phyloP scores from a whole-genome alignment of 225 moss, liverwort and hornwort species.

The Neckera pumila region DNA sequence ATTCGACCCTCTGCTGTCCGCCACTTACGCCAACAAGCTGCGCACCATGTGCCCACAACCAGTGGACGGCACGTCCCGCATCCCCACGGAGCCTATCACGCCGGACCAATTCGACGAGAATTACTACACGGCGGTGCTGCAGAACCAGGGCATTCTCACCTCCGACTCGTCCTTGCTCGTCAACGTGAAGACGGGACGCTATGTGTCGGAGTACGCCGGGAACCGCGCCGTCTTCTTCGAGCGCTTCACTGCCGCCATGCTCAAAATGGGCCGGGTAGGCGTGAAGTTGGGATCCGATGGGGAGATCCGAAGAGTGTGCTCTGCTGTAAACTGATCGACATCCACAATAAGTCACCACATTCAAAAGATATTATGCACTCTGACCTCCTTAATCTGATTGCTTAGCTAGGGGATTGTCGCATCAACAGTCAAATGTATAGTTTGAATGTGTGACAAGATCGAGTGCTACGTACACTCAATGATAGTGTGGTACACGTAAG shows the following conservation, averaged over 20 bases:
- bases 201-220: conserved; percentile 28
- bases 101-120: conserved; percentile 40
- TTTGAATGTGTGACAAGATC: not conserved
- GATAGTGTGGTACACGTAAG: not conserved
- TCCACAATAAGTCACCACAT: not conserved
- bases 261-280: conserved; percentile 42
- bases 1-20: conserved; percentile 29
- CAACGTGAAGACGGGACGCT: conserved; percentile 22
- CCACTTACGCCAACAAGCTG: conserved; percentile 12
- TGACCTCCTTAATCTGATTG: not conserved
- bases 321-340: conserved; percentile 11
- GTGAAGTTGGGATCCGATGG: conserved; percentile 19
- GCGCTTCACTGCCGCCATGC: conserved; percentile 38
- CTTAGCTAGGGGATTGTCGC: not conserved
- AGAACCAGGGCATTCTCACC: conserved; percentile 22
- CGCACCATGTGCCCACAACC: conserved; percentile 39
- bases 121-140: conserved; percentile 34
- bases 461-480: not conserved
- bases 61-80: conserved; percentile 4
- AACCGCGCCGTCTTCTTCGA: conserved; percentile 14
- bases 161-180: conserved; percentile 31
- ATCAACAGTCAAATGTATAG: not conserved
- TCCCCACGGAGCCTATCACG: conserved; percentile 33
- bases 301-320: conserved; percentile 26
- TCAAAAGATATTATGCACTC: not conserved